Percentiles rank a stretch among this genome's conserved stretches.
These are phyloP conservation scores for Coemansia sp. DNA, from an alignment of 192 early-diverging fungal species.

Conservation along the genomic window DNA sequence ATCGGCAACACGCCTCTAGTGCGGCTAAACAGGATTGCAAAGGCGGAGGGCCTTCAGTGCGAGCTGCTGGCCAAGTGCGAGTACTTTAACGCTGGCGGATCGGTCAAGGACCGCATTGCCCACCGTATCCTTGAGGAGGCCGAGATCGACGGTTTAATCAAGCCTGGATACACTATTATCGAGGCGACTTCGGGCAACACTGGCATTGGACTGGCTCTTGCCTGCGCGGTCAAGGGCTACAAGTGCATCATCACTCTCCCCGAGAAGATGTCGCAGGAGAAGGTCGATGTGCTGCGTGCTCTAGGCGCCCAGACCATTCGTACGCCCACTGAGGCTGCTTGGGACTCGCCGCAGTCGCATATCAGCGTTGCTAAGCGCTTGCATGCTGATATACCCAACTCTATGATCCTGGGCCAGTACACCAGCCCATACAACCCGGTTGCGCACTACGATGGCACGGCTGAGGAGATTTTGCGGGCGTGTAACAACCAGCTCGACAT, in stretches of 20 bases:
- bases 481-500: slow-evolving; percentile 94
- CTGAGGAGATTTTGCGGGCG: slow-evolving; percentile 78
- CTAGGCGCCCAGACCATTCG: slow-evolving; percentile 97
- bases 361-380: slow-evolving; percentile 95
- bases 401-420: slow-evolving; percentile 98
- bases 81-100: slow-evolving; percentile 98
- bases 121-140: slow-evolving; percentile 96
- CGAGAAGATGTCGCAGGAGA: slow-evolving; percentile 99
- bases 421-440: slow-evolving; percentile 96
- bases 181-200: slow-evolving; percentile 99
- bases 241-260: slow-evolving; percentile 97
- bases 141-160: slow-evolving; percentile 88
- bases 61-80: slow-evolving; percentile 98
- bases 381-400: slow-evolving; percentile 94
- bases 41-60: slow-evolving; percentile 90
- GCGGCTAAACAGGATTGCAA: slow-evolving; percentile 84
- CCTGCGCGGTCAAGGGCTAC: slow-evolving; percentile 99
- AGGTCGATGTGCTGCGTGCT: slow-evolving; percentile 98
- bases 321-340: slow-evolving; percentile 98
- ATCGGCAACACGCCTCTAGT: slow-evolving; percentile 98
- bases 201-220: slow-evolving; percentile 96
- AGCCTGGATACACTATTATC: slow-evolving; percentile 93
- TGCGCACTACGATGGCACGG: slow-evolving; percentile 94
- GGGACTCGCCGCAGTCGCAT: slow-evolving; percentile 98
- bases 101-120: slow-evolving; percentile 99